These are phyloP conservation scores for Penicillium sp. DNA, from an alignment of 2,329 filamentous ascomycete species.

Conservation along the genomic window DNA sequence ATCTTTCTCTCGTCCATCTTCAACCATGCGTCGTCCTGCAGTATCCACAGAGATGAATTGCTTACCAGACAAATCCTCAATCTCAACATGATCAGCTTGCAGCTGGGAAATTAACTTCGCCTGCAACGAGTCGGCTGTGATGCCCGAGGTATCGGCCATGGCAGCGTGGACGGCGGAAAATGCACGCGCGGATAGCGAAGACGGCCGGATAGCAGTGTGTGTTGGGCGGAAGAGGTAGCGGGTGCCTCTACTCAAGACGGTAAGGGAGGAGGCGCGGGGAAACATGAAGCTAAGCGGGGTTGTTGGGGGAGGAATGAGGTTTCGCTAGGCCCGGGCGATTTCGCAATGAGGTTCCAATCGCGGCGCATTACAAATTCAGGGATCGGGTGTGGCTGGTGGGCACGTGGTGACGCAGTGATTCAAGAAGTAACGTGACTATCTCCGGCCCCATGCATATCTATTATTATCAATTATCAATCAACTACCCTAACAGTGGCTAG, in stretches of 20 bases:
- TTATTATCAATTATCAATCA: background rate
- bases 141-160: slow-evolving; percentile 58
- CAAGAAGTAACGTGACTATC: background rate
- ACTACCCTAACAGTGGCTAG: no score
- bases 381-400: slow-evolving; percentile 28
- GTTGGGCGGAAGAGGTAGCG: slow-evolving; percentile 41
- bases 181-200: slow-evolving; percentile 40
- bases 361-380: slow-evolving; percentile 28
- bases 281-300: slow-evolving; percentile 38
- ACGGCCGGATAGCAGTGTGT: slow-evolving; percentile 30
- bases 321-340: slow-evolving; percentile 12
- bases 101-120: slow-evolving; percentile 71
- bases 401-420: slow-evolving; percentile 16
- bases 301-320: slow-evolving; percentile 1
- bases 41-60: slow-evolving; percentile 4
- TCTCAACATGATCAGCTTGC: slow-evolving; percentile 77
- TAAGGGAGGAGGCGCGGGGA: slow-evolving; percentile 38
- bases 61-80: slow-evolving; percentile 88
- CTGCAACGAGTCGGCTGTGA: slow-evolving; percentile 75
- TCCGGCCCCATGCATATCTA: background rate
- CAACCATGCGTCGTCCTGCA: no score
- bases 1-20: background rate
- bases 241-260: slow-evolving; percentile 43
- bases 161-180: slow-evolving; percentile 40
- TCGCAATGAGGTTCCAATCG: slow-evolving; percentile 14